phyloP scores from a whole-genome alignment of 1,284 basidiomycete species.

The Singerocomus inundabilis region DNA sequence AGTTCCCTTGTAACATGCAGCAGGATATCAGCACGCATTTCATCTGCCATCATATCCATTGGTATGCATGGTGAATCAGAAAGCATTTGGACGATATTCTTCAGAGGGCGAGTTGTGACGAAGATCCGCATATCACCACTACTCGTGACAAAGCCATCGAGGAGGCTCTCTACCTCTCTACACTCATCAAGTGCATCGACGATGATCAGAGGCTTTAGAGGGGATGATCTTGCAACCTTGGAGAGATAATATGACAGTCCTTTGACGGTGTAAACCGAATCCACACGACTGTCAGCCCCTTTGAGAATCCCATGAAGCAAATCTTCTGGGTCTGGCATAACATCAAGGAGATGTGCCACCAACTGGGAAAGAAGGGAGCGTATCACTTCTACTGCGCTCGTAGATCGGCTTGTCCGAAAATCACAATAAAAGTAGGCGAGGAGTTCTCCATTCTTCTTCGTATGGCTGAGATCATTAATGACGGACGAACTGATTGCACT shows the following conservation, averaged over 20 bases:
- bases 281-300: background rate
- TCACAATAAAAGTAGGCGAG: slow-evolving; percentile 20
- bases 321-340: background rate
- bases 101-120: slow-evolving; percentile 4
- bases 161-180: slow-evolving; percentile 4
- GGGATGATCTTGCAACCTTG: background rate
- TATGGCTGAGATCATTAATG: slow-evolving; percentile 6
- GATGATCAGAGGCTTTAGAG: slow-evolving; percentile 3
- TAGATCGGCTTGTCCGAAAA: slow-evolving; percentile 8
- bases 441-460: background rate
- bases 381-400: slow-evolving; percentile 12
- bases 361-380: slow-evolving; percentile 15
- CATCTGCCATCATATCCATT: slow-evolving; percentile 2
- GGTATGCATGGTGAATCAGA: slow-evolving; percentile 1
- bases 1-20: slow-evolving; percentile 8
- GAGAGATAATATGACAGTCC: slow-evolving; percentile 2
- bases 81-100: slow-evolving; percentile 1
- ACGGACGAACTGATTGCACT: background rate
- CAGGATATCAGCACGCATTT: slow-evolving; percentile 6
- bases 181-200: slow-evolving; percentile 17
- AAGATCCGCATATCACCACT: slow-evolving; percentile 2
- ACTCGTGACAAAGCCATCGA: background rate
- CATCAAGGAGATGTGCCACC: background rate
- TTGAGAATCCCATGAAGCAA: slow-evolving; percentile 13
- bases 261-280: slow-evolving; percentile 7